These are phyloP conservation scores for Geranomyces michiganensis DNA, from an alignment of 192 early-diverging fungal species.

Conservation along the genomic window DNA sequence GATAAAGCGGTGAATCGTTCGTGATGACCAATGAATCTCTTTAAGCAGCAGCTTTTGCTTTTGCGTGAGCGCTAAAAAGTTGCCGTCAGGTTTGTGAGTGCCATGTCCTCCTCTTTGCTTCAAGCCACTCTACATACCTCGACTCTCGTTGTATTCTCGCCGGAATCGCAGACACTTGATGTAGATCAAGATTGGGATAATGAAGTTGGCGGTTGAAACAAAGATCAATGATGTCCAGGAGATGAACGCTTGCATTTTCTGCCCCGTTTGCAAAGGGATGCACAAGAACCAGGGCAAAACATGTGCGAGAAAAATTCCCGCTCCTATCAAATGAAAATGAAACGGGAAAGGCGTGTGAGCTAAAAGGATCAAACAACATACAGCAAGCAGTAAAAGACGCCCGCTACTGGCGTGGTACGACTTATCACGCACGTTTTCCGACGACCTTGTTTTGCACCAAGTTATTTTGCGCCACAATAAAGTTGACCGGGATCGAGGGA, in stretches of 20 bases:
- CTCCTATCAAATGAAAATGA: background rate
- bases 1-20: conserved; percentile 50
- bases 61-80: conserved; percentile 33
- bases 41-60: conserved; percentile 55
- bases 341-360: background rate
- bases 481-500: conserved; percentile 53
- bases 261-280: conserved; percentile 50
- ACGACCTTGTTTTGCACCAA: conserved; percentile 51
- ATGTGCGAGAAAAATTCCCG: conserved; percentile 38
- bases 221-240: conserved; percentile 58
- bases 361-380: background rate
- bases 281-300: conserved; percentile 53
- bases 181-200: conserved; percentile 60
- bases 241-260: conserved; percentile 43
- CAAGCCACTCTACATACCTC: conserved; percentile 25
- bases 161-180: conserved; percentile 55
- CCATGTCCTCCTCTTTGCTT: background rate
- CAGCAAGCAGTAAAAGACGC: background rate
- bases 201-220: conserved; percentile 57
- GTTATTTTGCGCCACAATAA: conserved; percentile 52
- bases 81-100: background rate
- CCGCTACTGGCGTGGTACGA: background rate
- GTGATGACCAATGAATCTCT: conserved; percentile 46
- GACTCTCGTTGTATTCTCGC: conserved; percentile 44
- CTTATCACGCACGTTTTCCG: conserved; percentile 20